Conservation (phyloP, 2,329 filamentous ascomycete species). For the Ustulina deusta region DNA sequence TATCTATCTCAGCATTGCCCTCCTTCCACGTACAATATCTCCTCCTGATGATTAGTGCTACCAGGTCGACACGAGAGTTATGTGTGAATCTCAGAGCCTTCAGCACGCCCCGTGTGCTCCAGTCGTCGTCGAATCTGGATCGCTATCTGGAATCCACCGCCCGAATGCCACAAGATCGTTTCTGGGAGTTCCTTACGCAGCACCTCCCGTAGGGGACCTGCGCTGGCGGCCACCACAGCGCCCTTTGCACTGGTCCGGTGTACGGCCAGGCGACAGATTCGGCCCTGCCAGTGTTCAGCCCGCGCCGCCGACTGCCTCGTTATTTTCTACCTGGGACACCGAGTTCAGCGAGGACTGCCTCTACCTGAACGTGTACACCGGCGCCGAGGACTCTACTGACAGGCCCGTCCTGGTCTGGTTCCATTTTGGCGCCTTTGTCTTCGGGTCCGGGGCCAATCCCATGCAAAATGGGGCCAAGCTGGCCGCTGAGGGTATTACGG, state of each 20-base stretch:
- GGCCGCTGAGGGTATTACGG: slow-evolving; percentile 26
- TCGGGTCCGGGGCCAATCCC: slow-evolving; percentile 29
- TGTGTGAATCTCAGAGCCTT: not conserved
- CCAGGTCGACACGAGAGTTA: not conserved
- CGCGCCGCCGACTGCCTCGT: slow-evolving; percentile 7
- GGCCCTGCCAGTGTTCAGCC: slow-evolving; percentile 14
- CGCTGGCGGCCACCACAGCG: slow-evolving; percentile 31
- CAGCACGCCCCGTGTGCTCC: not conserved
- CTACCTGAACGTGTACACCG: slow-evolving; percentile 33
- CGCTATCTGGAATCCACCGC: slow-evolving; percentile 23
- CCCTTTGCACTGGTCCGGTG: slow-evolving; percentile 23
- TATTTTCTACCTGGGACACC: slow-evolving; percentile 17
- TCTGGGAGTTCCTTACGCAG: slow-evolving; percentile 29
- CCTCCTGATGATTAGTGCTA: too few species aligned
- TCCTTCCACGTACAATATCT: not conserved
- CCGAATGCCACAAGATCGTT: slow-evolving; percentile 28
- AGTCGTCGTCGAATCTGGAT: slow-evolving; percentile 26
- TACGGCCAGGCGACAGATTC: slow-evolving; percentile 22
- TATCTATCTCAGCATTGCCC: not conserved
- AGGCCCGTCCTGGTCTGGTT: slow-evolving; percentile 35
- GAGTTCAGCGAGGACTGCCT: slow-evolving; percentile 36
- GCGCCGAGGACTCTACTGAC: slow-evolving; percentile 12
- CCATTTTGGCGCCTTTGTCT: slow-evolving; percentile 37
- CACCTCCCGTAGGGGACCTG: slow-evolving; percentile 30
- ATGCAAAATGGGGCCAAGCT: slow-evolving; percentile 31